Conservation (phyloP, 257 asterid species). For the Salvia miltiorrhiza region DNA sequence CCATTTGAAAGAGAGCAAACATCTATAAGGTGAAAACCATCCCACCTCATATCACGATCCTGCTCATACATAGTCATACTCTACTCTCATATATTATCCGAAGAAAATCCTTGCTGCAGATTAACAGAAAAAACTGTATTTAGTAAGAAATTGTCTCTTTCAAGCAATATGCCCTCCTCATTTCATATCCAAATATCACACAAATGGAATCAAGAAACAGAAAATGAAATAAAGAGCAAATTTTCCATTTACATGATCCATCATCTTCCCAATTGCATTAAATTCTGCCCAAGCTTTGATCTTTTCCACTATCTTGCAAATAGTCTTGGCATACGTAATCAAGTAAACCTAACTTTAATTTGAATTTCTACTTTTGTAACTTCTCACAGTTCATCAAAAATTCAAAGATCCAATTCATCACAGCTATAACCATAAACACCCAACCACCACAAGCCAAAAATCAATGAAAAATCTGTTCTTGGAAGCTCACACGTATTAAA, state of each 20-base stretch:
- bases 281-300: neutral
- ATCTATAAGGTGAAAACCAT: slow-evolving; percentile 68
- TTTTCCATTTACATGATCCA: slow-evolving; percentile 2
- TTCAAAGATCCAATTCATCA: slow-evolving; percentile 12
- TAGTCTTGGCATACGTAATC: neutral
- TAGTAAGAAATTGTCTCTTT: neutral
- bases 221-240: neutral
- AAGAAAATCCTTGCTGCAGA: slow-evolving; percentile 14
- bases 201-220: neutral
- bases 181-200: neutral
- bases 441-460: neutral
- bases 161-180: neutral
- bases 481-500: neutral
- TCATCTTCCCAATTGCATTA: neutral
- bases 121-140: slow-evolving; percentile 1
- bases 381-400: neutral
- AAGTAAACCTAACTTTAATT: neutral
- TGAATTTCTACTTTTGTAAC: neutral
- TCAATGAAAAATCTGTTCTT: neutral
- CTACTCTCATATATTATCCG: slow-evolving; percentile 17
- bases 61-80: slow-evolving; percentile 47
- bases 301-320: neutral
- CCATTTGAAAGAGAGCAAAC: slow-evolving; percentile 62
- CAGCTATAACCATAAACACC: neutral
- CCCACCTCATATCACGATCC: slow-evolving; percentile 91